Evolutionary conservation across 129 eudicot genomes (phyloP).

Genomic region (Heracleum sosnowskyi): DNA sequence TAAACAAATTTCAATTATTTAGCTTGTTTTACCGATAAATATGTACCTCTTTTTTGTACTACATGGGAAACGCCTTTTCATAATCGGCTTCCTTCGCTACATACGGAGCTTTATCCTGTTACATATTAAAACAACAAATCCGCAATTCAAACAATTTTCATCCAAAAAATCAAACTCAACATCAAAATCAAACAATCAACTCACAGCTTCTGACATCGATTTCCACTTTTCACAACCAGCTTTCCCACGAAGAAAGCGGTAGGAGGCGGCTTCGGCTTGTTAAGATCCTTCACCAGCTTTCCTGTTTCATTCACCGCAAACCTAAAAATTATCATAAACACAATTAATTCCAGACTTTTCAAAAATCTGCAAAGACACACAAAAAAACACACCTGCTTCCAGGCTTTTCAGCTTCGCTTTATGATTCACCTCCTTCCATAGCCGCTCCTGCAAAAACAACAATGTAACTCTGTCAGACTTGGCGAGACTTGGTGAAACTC

Average conservation of each 20-base stretch:
- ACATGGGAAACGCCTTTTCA: constrained; percentile 25
- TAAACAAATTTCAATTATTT: not conserved
- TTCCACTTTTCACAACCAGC: constrained; percentile 85
- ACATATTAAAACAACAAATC: not conserved
- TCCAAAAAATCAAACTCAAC: too few species aligned
- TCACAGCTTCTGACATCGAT: constrained; percentile 49
- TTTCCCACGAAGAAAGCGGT: constrained; percentile 80
- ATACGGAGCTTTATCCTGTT: constrained; percentile 72
- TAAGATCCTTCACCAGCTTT: constrained; percentile 33
- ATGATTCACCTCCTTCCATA: too few species aligned
- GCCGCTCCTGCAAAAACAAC: too few species aligned
- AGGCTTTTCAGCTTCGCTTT: too few species aligned
- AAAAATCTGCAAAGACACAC: too few species aligned
- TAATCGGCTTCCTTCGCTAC: constrained; percentile 58
- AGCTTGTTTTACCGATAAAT: not conserved
- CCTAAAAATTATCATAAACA: too few species aligned
- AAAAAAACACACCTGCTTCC: too few species aligned
- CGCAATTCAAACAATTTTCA: not conserved
- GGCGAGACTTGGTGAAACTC: too few species aligned
- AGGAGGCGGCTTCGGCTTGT: constrained; percentile 77
- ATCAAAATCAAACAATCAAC: constrained; percentile 12
- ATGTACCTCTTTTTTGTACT: not conserved
- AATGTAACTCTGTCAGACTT: too few species aligned
- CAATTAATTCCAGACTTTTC: too few species aligned
- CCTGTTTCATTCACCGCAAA: too few species aligned